Percentiles rank a stretch among this genome's conserved stretches.
These are phyloP conservation scores for Castanopsis chinensis DNA, from an alignment of 306 rosid species.

Conservation along the genomic window DNA sequence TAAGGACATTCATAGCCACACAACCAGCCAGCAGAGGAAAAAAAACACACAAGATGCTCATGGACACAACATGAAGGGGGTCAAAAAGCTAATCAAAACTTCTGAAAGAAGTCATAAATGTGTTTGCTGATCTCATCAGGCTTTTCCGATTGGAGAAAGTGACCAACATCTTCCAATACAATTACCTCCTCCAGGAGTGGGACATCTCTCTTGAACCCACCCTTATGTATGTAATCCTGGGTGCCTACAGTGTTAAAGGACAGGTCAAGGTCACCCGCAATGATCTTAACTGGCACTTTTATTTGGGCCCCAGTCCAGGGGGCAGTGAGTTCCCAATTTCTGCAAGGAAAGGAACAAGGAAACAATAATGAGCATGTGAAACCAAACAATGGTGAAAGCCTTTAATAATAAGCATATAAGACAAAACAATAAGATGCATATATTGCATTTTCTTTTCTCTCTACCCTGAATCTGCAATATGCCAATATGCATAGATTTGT, in stretches of 20 bases:
- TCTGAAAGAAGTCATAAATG: slow-evolving; percentile 57
- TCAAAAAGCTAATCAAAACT: slow-evolving; percentile 18
- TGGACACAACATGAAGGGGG: not conserved
- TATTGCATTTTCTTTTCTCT: too few species aligned
- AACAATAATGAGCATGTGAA: not conserved
- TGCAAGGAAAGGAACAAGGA: slow-evolving; percentile 30
- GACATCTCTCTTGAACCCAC: slow-evolving; percentile 66
- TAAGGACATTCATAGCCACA: too few species aligned
- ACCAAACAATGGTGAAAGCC: not conserved
- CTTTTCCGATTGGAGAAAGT: slow-evolving; percentile 67
- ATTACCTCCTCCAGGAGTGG: slow-evolving; percentile 69
- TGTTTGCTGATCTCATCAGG: slow-evolving; percentile 55
- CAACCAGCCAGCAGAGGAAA: not conserved
- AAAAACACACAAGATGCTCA: not conserved
- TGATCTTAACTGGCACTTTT: slow-evolving; percentile 70
- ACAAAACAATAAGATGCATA: not conserved
- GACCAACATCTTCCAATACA: slow-evolving; percentile 72
- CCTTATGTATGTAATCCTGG: slow-evolving; percentile 71
- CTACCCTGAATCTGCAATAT: too few species aligned
- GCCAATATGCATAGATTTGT: not conserved
- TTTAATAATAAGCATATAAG: not conserved
- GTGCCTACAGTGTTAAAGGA: slow-evolving; percentile 45
- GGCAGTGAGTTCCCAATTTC: slow-evolving; percentile 82
- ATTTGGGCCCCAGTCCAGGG: slow-evolving; percentile 63
- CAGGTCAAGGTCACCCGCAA: slow-evolving; percentile 76